Evolutionary conservation across 225 moss, liverwort and hornwort genomes (phyloP), one percentile per base, ranked within the genome.

Genomic region (Climacium dendroides): DNA sequence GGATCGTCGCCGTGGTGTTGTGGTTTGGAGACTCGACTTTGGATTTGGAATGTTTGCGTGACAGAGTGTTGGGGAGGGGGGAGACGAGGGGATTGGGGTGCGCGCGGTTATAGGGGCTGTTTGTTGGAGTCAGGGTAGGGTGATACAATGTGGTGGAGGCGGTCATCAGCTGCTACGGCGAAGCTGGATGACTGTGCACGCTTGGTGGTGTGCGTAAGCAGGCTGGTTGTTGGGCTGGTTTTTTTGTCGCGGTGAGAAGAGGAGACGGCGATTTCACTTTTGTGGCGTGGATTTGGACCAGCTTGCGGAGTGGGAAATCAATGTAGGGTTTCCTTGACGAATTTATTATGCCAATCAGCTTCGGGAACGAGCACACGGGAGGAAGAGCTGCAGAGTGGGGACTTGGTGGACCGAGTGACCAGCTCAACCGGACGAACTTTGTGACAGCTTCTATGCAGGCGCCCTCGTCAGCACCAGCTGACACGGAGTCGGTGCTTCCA

Each of bases 141-240:
- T 50, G 86, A 53, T 85, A 89, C 94, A 94, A 94, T 94, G 94
- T 92, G 92, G 94, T 92, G 91, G 94, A 94, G 88, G 88, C 81
- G 89, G 85, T 87, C 87, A 47, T 88, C 83, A 87, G 93, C 90
- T 93, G 89, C 83, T 81, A 70, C 85, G 75, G 83, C 77, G 80
- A 90, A 91, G 89, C 88, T 86, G 92, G 86, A 85, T 84, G 88
- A 86, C 88, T 88, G 75, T 88, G 74, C 87, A 82, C 78, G 82
- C 43, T 66, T 78, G 52, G 86, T 78, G 86, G 90, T 74, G 88
- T 80, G 89, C 80, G 72, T 80, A 60, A 87, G 85, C 90, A 80
- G 81, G 83, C 62, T 76, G 82, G 80, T 72, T 50, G 80, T 71
- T 15, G 89, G 90, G 60, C 90, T 86, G 76, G 53, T 65, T 50